Base-by-base conservation (phyloP, 495 filamentous ascomycete species). In the Aspergillus carlsbadensis region DNA sequence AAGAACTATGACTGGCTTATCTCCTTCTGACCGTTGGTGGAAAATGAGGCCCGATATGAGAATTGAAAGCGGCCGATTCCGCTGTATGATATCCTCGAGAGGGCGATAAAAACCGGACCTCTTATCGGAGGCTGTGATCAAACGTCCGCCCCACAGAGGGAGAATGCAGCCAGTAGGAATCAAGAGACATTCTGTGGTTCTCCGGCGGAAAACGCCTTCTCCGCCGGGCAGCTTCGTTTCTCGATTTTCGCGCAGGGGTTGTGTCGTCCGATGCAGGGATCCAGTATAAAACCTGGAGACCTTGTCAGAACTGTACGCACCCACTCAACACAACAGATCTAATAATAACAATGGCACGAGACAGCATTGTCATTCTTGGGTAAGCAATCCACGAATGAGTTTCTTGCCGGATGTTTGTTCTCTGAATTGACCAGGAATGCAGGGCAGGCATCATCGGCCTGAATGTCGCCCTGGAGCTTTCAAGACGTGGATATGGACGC, bases 371-470 rank as follows among this genome's bases (percentile, higher is more conserved):
- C 13, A 24, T 66, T 18, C 33, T 66, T 6, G 64, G 61, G 64
- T 64, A 42, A 55, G 57, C 18, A 5, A 15, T n/a, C 22, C 5
- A 33, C 4, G 14, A 15, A 3, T 6, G 10, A 14, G 18, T 18
- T 1, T 10, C n/a, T 18, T 17, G 24, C 3, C 14, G 3, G 2
- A 47, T 31, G n/a, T n/a, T n/a, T n/a, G n/a, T n/a, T n/a, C n/a
- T n/a, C n/a, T 18, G 15, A 43, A 3, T 7, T 14, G 14, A 43
- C 1, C n/a, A 10, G 3, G 24, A 10, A 31, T 24, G 15, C 36
- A 71, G 69, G 1, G 69, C 67, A 7, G 70, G 68, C 24, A 65
- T 70, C n/a, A 69, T 72, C 49, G 70, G 68, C 14, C 51, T 72
- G 5, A 60, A 70, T 45, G 66, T 70, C n/a, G 70, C 70, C n/a